Percentiles rank a stretch among this genome's conserved stretches.
Evolutionary conservation across 176 grass and related monocot species (phyloP).

Genomic region (Pharus latifolius): DNA sequence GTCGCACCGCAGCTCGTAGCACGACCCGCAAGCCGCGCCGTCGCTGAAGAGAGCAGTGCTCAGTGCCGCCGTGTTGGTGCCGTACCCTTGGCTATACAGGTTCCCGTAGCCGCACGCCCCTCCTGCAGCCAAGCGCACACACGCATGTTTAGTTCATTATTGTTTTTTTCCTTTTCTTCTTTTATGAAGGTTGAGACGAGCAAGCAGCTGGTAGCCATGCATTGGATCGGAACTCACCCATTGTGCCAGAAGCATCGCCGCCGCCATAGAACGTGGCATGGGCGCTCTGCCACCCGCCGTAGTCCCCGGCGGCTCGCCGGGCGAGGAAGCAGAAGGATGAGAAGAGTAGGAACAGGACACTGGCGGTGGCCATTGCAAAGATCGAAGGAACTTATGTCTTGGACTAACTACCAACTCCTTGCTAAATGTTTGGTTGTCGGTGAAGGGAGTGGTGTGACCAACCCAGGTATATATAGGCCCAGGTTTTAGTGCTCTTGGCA

Average conservation of each 20-base stretch:
- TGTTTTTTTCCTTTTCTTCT: neutral
- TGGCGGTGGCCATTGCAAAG: slow-evolving; percentile 35
- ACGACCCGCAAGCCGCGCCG: slow-evolving; percentile 23
- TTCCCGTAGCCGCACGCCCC: slow-evolving; percentile 61
- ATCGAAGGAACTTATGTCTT: neutral
- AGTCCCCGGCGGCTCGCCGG: slow-evolving; percentile 23
- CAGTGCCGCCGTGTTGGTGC: slow-evolving; percentile 40
- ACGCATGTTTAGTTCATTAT: neutral
- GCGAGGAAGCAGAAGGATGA: slow-evolving; percentile 20
- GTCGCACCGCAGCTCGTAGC: slow-evolving; percentile 68
- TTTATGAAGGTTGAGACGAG: neutral
- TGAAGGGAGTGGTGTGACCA: slow-evolving; percentile 43
- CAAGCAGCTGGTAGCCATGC: neutral
- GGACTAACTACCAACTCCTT: neutral
- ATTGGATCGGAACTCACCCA: slow-evolving; percentile 43
- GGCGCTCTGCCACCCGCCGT: slow-evolving; percentile 56
- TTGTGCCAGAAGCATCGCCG: slow-evolving; percentile 75
- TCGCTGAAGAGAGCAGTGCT: slow-evolving; percentile 30
- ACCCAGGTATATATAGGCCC: slow-evolving; percentile 46
- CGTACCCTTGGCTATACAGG: slow-evolving; percentile 50
- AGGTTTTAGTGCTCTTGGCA: slow-evolving; percentile 10
- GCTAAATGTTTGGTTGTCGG: slow-evolving; percentile 37
- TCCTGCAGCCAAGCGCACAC: neutral
- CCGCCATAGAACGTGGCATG: slow-evolving; percentile 90
- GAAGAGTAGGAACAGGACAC: slow-evolving; percentile 33